phyloP scores from a whole-genome alignment of 2,329 filamentous ascomycete species.

The Escovopsis weberi region DNA sequence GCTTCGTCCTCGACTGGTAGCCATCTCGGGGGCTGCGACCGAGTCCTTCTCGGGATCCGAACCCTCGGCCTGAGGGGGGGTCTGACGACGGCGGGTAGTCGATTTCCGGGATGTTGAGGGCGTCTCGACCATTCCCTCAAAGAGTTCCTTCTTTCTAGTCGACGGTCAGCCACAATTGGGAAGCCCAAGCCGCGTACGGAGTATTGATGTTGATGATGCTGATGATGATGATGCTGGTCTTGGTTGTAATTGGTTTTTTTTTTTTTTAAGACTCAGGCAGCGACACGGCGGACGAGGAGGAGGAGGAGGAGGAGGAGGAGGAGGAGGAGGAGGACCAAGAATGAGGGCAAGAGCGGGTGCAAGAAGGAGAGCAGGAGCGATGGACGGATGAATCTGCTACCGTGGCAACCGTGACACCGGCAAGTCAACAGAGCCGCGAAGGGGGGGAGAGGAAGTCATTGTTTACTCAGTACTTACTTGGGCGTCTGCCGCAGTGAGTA shows the following conservation, averaged over 20 bases:
- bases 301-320: too few relatives aligned
- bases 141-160: conserved; percentile 44
- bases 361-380: neutral
- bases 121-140: conserved; percentile 47
- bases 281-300: too few relatives aligned
- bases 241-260: neutral
- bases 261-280: neutral
- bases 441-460: neutral
- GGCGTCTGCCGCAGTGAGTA: conserved; percentile 19
- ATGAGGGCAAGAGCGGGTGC: neutral
- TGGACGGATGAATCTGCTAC: neutral
- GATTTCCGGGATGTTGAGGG: conserved; percentile 26
- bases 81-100: conserved; percentile 26
- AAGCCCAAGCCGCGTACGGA: neutral
- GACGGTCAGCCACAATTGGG: neutral
- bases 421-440: neutral
- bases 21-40: conserved; percentile 29
- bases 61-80: conserved; percentile 11
- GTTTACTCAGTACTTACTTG: conserved; percentile 10
- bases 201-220: too few relatives aligned
- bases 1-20: conserved; percentile 18
- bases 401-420: neutral
- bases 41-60: conserved; percentile 37
- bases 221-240: neutral
- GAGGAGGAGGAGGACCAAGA: too few relatives aligned